Evolutionary conservation across 805 yeast genomes (phyloP), one percentile per base, ranked within the genome.

Genomic region (Cyberlindnera bimundalis): DNA sequence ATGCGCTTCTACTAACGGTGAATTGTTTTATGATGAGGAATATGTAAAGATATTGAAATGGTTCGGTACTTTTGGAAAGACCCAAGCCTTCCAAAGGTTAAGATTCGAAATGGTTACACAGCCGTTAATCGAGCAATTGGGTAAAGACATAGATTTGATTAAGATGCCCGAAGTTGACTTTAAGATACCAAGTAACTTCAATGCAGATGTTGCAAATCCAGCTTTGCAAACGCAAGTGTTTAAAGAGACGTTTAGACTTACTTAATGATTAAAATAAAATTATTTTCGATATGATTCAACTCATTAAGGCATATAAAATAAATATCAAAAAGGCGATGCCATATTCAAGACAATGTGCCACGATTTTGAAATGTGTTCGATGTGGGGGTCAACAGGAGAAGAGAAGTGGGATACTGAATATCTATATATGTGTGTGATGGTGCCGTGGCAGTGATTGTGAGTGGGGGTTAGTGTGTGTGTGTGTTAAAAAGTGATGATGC

Each of bases 11-110:
- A 13, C 36, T 2, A 16, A 38, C 10, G 13, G 20, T 0, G 12
- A 15, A 13, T 27, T 57, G 6, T 46, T 43, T 33, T 43, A 50
- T 28, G 61, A 57, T 38, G 25, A 31, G 6, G 56, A 55, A 29
- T 48, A 27, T 19, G 3, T 53, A 6, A 52, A 47, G 35, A 50
- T 55, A 18, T 21, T 17, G 2, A 50, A 49, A 29, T 57, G 55
- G 54, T 45, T 48, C 29, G 33, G 47, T 8, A 36, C 19, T 1
- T 51, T 52, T 26, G 17, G 30, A 9, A 38, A 33, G 12, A 36
- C 43, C 1, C 48, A 51, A 21, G 34, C 43, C 6, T 52, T 39
- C 20, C 34, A 37, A 19, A 39, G 37, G 4, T 12, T 57, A 10
- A 41, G 28, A 24, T 15, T 54, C 26, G 42, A 48, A 2, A 36